Evolutionary conservation across 2,329 filamentous ascomycete genomes (phyloP).

Genomic region (Cladosporium phlei): DNA sequence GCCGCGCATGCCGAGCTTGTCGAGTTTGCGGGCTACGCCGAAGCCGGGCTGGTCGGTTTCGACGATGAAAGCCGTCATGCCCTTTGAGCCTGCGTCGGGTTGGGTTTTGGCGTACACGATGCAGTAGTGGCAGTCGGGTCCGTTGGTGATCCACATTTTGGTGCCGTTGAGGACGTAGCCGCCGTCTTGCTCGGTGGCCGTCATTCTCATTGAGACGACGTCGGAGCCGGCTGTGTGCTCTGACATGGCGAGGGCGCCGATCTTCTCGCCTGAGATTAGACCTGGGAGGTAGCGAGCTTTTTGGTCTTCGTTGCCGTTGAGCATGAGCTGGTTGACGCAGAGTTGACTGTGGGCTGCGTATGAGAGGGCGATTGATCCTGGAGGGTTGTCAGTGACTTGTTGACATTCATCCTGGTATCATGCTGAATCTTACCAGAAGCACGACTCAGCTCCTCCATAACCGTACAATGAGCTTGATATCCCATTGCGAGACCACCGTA

Average conservation of each 20-base stretch:
- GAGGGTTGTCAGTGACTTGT: constrained; percentile 33
- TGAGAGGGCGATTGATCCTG: constrained; percentile 64
- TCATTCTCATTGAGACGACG: constrained; percentile 92
- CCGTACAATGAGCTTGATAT: constrained; percentile 92
- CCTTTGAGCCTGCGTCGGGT: constrained; percentile 74
- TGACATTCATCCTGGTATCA: neutral
- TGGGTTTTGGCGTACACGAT: constrained; percentile 97
- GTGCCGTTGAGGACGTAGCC: constrained; percentile 82
- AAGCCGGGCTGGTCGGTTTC: constrained; percentile 70
- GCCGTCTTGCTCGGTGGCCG: constrained; percentile 73
- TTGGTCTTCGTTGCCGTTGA: constrained; percentile 77
- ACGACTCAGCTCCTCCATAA: constrained; percentile 90
- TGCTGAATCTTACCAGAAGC: constrained; percentile 57
- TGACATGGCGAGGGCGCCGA: constrained; percentile 92
- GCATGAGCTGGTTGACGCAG: constrained; percentile 90
- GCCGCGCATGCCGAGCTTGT: constrained; percentile 97
- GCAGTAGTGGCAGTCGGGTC: constrained; percentile 85
- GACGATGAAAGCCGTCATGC: constrained; percentile 92
- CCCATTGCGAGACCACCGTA: constrained; percentile 87
- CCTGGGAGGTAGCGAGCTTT: constrained; percentile 76
- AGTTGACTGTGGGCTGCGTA: constrained; percentile 96
- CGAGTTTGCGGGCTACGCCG: constrained; percentile 81
- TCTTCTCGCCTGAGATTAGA: constrained; percentile 70
- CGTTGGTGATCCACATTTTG: constrained; percentile 99
- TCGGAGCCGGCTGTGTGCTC: constrained; percentile 88